These are phyloP conservation scores for Senecio squalidus DNA, from an alignment of 140 eudicot genomes.

Conservation along the genomic window DNA sequence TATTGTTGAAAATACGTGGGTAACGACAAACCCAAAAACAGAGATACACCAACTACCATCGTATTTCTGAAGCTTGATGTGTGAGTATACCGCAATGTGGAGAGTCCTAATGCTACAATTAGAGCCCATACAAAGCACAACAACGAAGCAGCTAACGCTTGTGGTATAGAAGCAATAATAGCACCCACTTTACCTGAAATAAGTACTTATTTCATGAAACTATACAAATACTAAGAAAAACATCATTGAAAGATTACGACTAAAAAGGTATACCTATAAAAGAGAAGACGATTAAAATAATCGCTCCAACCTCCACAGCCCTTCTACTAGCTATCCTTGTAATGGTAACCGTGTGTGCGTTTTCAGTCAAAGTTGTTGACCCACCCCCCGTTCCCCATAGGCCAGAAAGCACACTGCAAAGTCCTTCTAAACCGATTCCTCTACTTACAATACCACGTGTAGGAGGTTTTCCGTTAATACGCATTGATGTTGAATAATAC, in stretches of 20 bases:
- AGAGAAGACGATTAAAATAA: conserved; percentile 71
- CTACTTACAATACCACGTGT: conserved; percentile 86
- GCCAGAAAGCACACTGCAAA: conserved; percentile 87
- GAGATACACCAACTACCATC: conserved; percentile 71
- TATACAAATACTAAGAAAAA: neutral
- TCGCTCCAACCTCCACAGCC: conserved; percentile 76
- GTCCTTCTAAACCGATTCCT: conserved; percentile 97
- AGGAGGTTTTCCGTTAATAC: conserved; percentile 67
- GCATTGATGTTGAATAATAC: conserved; percentile 63
- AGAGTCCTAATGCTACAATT: conserved; percentile 69
- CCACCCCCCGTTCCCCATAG: conserved; percentile 97
- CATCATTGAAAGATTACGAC: neutral
- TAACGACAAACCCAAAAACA: conserved; percentile 80
- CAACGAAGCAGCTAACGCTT: conserved; percentile 84
- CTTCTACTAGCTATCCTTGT: conserved; percentile 76
- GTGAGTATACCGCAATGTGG: conserved; percentile 62
- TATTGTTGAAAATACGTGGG: conserved; percentile 92
- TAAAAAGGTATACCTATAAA: conserved; percentile 58
- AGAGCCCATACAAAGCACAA: conserved; percentile 90
- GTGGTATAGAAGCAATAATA: conserved; percentile 94
- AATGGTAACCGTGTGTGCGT: conserved; percentile 62
- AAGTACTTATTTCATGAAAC: neutral
- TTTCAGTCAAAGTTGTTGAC: conserved; percentile 89
- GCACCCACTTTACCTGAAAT: conserved; percentile 90
- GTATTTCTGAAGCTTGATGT: conserved; percentile 70